Base-by-base conservation (phyloP, 345 rosid species). In the Melastoma malabathricum region DNA sequence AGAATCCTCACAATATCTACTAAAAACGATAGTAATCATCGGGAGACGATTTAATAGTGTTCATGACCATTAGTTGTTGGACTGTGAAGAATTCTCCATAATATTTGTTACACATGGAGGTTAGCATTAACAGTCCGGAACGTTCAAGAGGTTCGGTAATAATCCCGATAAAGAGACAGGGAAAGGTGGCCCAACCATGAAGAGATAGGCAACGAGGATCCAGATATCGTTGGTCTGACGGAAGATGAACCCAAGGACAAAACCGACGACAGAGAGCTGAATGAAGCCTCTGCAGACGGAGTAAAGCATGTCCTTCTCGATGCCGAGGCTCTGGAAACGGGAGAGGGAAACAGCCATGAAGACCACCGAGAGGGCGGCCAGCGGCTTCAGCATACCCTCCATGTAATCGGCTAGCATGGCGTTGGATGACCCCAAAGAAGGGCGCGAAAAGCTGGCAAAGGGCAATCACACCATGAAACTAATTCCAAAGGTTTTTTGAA, bases 191-290 rank as follows among this genome's bases (percentile, higher is more conserved):
- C 10, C 25, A 22, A 82, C 93, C 97, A 83, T 89, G 83, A 85
- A 85, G 66, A 85, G 74, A 59, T 85, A 89, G 50, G 87, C 89
- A 8, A 82, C 68, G 46, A 89, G 1, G 66, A 89, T 89, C 93
- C 93, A 85, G 10, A 51, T 58, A 16, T 55, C 17, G 45, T 74
- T 70, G 0, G 74, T 57, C 47, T 73, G 89, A 17, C 31, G 65
- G 34, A 89, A 89, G 56, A 89, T 85, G 76, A 89, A 83, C 51
- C 83, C 82, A 62, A 89, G 81, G 58, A 89, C 93, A 47, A 89
- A 89, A 15, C 93, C 93, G 55, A 89, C 81, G 5, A 85, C 51
- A 5, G 93, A 89, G 18, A 85, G 80, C 63, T 89, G 97, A 65
- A 83, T 68, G 67, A 89, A 89, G 5, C 89, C 75, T 16, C 93